phyloP scores from a whole-genome alignment of 2,329 filamentous ascomycete species.

The Coniosporium tulheliwenetii region DNA sequence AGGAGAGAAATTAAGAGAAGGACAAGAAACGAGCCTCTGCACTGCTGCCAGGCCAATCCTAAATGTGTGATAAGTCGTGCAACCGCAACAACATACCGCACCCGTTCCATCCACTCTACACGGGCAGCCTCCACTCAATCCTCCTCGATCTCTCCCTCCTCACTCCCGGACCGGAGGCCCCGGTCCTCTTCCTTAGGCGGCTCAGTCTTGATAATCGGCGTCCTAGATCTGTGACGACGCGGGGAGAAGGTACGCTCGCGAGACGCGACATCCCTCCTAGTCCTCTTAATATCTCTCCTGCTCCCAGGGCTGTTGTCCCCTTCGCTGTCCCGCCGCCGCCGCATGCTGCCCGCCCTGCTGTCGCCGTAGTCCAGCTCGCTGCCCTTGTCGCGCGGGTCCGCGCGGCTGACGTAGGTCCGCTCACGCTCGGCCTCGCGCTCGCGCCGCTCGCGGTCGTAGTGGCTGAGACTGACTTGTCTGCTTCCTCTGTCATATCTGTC shows the following conservation, averaged over 20 bases:
- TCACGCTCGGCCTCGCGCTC: constrained; percentile 86
- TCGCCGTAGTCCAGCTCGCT: constrained; percentile 90
- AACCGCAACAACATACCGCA: too few species aligned
- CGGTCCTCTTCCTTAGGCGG: constrained; percentile 35
- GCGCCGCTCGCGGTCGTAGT: constrained; percentile 74
- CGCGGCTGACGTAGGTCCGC: constrained; percentile 65
- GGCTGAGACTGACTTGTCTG: constrained; percentile 44
- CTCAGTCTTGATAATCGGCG: constrained; percentile 26
- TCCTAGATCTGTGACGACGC: constrained; percentile 41
- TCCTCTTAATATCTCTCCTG: constrained; percentile 22
- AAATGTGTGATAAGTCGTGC: too few species aligned
- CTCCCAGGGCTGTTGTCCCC: constrained; percentile 41
- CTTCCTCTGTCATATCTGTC: constrained; percentile 25
- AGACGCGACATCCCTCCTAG: constrained; percentile 19
- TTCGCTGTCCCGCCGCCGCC: constrained; percentile 63
- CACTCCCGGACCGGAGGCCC: constrained; percentile 67
- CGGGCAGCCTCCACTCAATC: constrained; percentile 3
- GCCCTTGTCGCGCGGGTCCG: constrained; percentile 62
- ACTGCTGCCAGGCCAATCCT: too few species aligned
- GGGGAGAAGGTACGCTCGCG: constrained; percentile 44
- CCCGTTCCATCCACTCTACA: too few species aligned
- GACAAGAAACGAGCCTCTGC: too few species aligned
- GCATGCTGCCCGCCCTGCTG: constrained; percentile 37
- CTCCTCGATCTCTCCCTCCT: constrained; percentile 97
- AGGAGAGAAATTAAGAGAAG: too few species aligned